Base-by-base conservation (phyloP, 2,329 filamentous ascomycete genomes). In the Fusarium sacchari region DNA sequence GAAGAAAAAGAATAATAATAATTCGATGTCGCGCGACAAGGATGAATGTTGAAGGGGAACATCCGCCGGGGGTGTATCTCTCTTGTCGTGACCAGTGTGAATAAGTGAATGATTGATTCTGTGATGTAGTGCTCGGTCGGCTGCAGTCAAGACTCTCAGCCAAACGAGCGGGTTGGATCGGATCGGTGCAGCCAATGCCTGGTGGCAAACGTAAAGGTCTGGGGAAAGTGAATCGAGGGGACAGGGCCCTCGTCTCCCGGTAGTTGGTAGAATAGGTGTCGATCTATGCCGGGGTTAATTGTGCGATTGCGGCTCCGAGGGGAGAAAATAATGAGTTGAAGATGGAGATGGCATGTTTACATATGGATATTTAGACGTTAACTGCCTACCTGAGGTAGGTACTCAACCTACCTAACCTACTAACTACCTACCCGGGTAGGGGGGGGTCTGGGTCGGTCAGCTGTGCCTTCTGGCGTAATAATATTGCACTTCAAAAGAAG, bases 141-240 rank as follows among this genome's bases (percentile, higher is more conserved):
- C 32, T 50, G 42, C 18, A 57, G 24, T 52, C 28, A 30, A 30
- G 46, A n/a, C 36, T 20, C 36, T 20, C 14, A 50, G 57, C 20
- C 56, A 39, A 53, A 71, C 32, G 28, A 49, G 58, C 67, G 72
- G 69, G 63, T 67, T 70, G 50, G 64, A 60, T 77, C 73, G 75
- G 73, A 69, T 71, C 47, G 62, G 67, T 66, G 66, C 69, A 62
- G 71, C 57, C 62, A 44, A 40, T 44, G 44, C 56, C 36, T 66
- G 57, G 64, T 74, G 73, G 75, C 65, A 58, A 69, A 61, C 65
- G 57, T 56, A 61, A 30, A 61, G 36, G 28, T 46, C 52, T 52
- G 39, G 53, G 68, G 60, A 59, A 55, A 34, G 34, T 52, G 47
- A 60, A 62, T 70, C 50, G 40, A 65, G 64, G 52, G 56, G 58